Conservation (phyloP, 768 basidiomycete genomes). For the Rhodotorula graminis region DNA sequence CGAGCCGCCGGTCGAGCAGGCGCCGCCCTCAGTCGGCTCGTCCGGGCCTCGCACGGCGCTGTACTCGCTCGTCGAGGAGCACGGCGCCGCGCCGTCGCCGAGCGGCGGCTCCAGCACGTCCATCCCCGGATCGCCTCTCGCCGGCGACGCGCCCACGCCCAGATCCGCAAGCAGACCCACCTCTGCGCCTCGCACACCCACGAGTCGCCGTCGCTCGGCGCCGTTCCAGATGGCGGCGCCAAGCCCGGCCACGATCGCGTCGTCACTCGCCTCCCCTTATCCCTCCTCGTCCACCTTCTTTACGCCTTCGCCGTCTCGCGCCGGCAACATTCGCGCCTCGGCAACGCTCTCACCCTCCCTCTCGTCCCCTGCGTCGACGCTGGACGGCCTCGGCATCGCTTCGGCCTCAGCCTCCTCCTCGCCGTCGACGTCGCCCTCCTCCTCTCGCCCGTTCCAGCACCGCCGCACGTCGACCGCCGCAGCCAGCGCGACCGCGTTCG, state of each 20-base stretch:
- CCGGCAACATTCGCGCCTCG: no score
- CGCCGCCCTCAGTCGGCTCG: background rate
- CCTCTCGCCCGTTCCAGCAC: background rate
- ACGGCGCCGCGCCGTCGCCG: no score
- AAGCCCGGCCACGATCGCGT: no score
- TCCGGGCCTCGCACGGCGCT: background rate
- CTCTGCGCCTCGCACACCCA: no score
- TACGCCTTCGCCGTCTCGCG: background rate
- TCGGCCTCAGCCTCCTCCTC: background rate
- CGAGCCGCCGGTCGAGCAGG: background rate
- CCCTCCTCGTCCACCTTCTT: background rate
- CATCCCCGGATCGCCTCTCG: no score
- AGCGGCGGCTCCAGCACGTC: background rate
- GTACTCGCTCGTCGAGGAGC: background rate
- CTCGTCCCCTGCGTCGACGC: no score
- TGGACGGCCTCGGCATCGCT: background rate
- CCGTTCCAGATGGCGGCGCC: background rate
- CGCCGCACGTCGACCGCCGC: background rate
- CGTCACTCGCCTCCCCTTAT: background rate
- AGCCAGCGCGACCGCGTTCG: slow-evolving; percentile 40
- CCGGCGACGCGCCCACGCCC: no score
- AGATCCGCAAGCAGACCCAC: no score
- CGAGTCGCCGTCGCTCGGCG: no score
- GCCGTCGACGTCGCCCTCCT: background rate
- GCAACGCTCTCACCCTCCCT: no score